Base-by-base conservation (phyloP, 768 basidiomycete genomes). In the Crepidotus variabilis region DNA sequence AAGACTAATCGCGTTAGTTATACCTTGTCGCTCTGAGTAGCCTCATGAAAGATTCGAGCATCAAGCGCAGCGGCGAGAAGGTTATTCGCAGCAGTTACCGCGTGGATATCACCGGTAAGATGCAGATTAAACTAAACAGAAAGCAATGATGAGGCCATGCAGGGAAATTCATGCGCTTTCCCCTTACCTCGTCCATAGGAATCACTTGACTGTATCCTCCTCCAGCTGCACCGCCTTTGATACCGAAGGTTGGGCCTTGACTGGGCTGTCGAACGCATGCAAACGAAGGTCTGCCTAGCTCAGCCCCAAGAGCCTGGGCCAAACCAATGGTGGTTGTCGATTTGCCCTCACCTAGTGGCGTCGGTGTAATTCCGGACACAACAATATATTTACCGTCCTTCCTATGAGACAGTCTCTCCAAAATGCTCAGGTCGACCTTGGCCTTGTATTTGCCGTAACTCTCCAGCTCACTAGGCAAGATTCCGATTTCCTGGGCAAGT, bases 151-250 rank as follows among this genome's bases (percentile, higher is more conserved):
- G 2, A 51, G 2, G 54, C 28, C 18, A 3, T 28, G 10, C 3
- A 47, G 20, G 24, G 28, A 21, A 47, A 32, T 56, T 52, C 18
- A 56, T 24, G 3, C 14, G 58, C 71, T 28, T 28, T 3, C 28
- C 8, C 28, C 28, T 53, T 60, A 90, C 90, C 77, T 98, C 96
- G 66, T 98, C 96, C 96, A 98, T 98, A 43, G 96, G 96, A 73
- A 98, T 98, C 66, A 99, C 92, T 69, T 97, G 95, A 69, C 92
- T 94, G 77, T 98, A 99, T 52, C 96, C 96, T 58, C 96, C 96
- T 39, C 97, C 96, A 45, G 96, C 96, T 35, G 96, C 96, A 64
- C 96, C 97, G 62, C 96, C 96, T 73, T 99, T 99, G 78, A 99
- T 97, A 63, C 96, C 96, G 69, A 98, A 99, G 0, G 96, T 98